These are phyloP conservation scores for Rhizomucor miehei DNA, from an alignment of 371 early-diverging fungal genomes.

Conservation along the genomic window DNA sequence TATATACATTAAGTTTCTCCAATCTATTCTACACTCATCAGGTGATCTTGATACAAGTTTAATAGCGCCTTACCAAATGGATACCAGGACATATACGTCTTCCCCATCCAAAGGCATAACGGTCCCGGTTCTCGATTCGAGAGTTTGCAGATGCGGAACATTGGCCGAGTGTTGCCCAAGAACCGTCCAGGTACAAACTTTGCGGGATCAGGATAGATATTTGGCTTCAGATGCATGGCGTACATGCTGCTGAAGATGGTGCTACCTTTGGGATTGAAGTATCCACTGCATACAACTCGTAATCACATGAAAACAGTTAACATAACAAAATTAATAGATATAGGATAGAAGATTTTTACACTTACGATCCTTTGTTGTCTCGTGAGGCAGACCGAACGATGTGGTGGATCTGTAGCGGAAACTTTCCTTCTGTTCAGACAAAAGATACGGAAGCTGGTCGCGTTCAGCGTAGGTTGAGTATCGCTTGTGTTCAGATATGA, in stretches of 20 bases:
- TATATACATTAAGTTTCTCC: too few species aligned
- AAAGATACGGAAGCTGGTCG: conserved; percentile 12
- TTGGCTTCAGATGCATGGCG: conserved; percentile 16
- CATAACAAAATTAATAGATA: too few species aligned
- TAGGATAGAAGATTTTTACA: not conserved
- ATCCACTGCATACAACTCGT: conserved; percentile 19
- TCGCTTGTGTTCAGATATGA: conserved; percentile 7
- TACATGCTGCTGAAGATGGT: conserved; percentile 18
- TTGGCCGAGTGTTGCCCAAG: conserved; percentile 12
- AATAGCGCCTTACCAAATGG: conserved; percentile 6
- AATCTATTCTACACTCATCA: not conserved
- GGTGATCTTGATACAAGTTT: not conserved
- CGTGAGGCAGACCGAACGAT: conserved; percentile 16
- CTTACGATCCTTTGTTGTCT: conserved; percentile 21
- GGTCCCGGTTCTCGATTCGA: conserved; percentile 11
- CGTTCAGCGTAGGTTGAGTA: conserved; percentile 17
- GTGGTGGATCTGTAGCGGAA: conserved; percentile 17
- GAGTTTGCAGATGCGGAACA: conserved; percentile 14
- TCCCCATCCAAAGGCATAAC: conserved; percentile 18
- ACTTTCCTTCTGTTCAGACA: conserved; percentile 22
- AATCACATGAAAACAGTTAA: too few species aligned
- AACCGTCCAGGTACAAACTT: conserved; percentile 24
- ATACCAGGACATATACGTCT: conserved; percentile 18
- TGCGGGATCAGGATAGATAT: conserved; percentile 8
- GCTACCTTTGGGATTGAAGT: conserved; percentile 35